Percentiles rank a stretch among this genome's conserved stretches.
Conservation (phyloP, 2,329 filamentous ascomycete genomes). For the Onygena corvina region DNA sequence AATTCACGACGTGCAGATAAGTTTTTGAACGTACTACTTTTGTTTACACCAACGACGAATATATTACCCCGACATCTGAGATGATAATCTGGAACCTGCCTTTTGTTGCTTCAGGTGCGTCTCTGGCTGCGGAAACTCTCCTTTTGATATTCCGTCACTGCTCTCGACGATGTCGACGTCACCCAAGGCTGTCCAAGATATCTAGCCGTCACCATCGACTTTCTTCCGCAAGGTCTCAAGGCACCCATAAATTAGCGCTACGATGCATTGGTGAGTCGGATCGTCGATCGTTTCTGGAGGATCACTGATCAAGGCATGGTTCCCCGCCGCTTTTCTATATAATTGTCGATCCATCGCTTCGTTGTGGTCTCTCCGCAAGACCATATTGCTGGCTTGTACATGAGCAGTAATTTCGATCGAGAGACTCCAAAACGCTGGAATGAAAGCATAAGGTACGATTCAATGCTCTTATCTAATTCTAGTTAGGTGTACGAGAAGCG, state of each 20-base stretch:
- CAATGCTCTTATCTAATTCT: constrained; percentile 5
- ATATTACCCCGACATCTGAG: constrained; percentile 9
- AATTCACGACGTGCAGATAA: constrained; percentile 6
- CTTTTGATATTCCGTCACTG: not conserved
- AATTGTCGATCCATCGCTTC: not conserved
- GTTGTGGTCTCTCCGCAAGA: not conserved
- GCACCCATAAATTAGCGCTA: not conserved
- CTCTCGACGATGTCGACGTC: too few relatives aligned
- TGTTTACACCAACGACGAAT: constrained; percentile 4
- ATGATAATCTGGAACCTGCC: constrained; percentile 16
- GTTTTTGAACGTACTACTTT: constrained; percentile 6
- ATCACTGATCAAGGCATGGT: constrained; percentile 8
- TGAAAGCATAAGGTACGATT: constrained; percentile 7
- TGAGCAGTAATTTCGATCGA: not conserved
- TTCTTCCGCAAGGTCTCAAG: not conserved
- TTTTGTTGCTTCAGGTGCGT: constrained; percentile 6
- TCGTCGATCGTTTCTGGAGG: constrained; percentile 18
- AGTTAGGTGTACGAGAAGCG: not conserved
- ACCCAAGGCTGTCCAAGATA: too few relatives aligned
- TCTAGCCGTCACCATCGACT: not conserved
- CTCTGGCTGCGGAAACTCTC: not conserved
- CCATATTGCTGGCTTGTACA: too few relatives aligned
- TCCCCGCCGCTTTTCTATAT: not conserved
- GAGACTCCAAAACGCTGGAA: not conserved
- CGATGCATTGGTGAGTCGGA: constrained; percentile 21